A percentile compares a stretch with the other conserved stretches of the same genome.
These are phyloP conservation scores for Arctium minus DNA, from an alignment of 129 eudicot species.

Conservation along the genomic window DNA sequence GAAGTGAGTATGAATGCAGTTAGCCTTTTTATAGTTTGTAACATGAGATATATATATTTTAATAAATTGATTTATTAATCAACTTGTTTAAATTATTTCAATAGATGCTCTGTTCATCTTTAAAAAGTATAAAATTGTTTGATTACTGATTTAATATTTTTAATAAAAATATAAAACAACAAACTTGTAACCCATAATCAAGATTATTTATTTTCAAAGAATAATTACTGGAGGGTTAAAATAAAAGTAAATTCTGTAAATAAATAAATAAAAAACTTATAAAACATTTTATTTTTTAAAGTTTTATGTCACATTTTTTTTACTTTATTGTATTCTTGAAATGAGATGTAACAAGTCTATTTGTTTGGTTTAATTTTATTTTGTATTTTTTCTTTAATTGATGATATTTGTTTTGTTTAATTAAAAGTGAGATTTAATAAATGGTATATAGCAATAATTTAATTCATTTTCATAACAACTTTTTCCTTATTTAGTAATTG, in stretches of 20 bases:
- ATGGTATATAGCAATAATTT: not conserved
- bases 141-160: not conserved
- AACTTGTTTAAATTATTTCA: not conserved
- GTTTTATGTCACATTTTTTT: too few species aligned
- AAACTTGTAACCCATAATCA: too few species aligned
- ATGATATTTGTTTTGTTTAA: not conserved
- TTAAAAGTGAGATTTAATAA: not conserved
- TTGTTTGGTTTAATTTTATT: not conserved
- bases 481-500: too few species aligned
- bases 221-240: not conserved
- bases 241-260: too few species aligned
- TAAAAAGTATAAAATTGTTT: not conserved
- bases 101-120: not conserved
- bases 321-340: too few species aligned
- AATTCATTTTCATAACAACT: not conserved
- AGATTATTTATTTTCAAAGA: not conserved
- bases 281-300: too few species aligned
- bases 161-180: not conserved
- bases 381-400: too few species aligned
- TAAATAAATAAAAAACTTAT: too few species aligned
- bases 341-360: too few species aligned
- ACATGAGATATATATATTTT: not conserved
- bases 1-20: constrained; percentile 20
- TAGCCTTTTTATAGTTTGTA: constrained; percentile 27
- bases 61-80: not conserved